These are phyloP conservation scores for Arctium lappa DNA, from an alignment of 129 eudicot species.

Conservation along the genomic window DNA sequence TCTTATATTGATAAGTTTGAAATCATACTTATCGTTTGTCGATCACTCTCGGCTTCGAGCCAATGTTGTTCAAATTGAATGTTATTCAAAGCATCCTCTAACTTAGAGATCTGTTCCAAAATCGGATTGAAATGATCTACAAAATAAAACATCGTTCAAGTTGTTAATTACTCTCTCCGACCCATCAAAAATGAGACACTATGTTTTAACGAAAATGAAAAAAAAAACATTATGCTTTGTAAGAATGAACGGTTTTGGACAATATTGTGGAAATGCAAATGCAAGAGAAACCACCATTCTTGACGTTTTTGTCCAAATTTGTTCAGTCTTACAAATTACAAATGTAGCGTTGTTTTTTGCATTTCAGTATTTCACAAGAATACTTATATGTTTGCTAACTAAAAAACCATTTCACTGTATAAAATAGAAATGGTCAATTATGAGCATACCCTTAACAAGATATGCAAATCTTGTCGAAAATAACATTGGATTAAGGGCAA, in stretches of 20 bases:
- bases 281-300: background rate
- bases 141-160: background rate
- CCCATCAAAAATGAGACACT: background rate
- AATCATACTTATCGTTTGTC: slow-evolving; percentile 66
- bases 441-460: background rate
- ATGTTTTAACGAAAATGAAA: background rate
- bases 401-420: background rate
- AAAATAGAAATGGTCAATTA: background rate
- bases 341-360: background rate
- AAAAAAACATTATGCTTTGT: too few species aligned
- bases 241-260: background rate
- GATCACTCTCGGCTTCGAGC: slow-evolving; percentile 85
- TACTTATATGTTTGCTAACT: background rate
- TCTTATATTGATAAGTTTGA: background rate
- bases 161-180: background rate
- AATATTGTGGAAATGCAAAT: background rate
- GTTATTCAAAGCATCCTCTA: slow-evolving; percentile 62
- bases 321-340: background rate
- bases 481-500: background rate
- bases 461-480: background rate
- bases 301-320: background rate
- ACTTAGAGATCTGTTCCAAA: slow-evolving; percentile 61
- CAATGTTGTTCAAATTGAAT: slow-evolving; percentile 88
- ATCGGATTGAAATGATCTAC: slow-evolving; percentile 91
- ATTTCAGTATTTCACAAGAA: background rate